Evolutionary conservation across 331 rosid genomes (phyloP).

Genomic region (Acacia concinna): DNA sequence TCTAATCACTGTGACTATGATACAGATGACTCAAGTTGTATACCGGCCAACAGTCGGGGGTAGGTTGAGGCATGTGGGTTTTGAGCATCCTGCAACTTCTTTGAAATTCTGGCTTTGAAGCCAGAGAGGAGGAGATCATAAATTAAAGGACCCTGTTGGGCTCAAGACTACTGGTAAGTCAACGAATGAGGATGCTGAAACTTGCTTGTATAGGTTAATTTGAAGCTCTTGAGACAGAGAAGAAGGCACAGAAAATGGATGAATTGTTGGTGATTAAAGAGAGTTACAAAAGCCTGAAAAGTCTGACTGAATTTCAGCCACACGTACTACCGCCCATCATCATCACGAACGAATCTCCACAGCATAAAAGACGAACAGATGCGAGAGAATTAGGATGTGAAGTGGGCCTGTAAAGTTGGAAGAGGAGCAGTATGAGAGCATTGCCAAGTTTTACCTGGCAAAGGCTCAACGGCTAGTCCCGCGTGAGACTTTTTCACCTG

Average conservation of each 20-base stretch:
- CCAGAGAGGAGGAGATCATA: background rate
- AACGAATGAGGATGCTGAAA: background rate
- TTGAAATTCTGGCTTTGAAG: constrained; percentile 34
- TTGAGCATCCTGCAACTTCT: constrained; percentile 57
- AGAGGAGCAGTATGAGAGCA: too few species aligned
- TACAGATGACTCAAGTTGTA: constrained; percentile 43
- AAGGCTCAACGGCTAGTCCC: background rate
- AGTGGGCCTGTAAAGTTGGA: too few species aligned
- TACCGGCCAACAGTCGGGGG: constrained; percentile 44
- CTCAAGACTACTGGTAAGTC: constrained; percentile 6
- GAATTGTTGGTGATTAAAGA: background rate
- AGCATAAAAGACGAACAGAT: too few species aligned
- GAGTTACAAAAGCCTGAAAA: background rate
- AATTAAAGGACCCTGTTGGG: background rate
- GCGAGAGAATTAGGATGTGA: too few species aligned
- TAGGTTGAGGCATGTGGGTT: constrained; percentile 49
- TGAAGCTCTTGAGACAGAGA: background rate
- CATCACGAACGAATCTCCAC: background rate
- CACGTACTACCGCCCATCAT: background rate
- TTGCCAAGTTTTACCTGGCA: background rate
- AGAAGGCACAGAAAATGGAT: background rate
- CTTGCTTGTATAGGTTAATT: constrained; percentile 33
- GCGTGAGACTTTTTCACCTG: background rate
- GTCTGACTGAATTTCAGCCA: background rate
- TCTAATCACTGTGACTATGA: too few species aligned